These are phyloP conservation scores for Penicillium sp. DNA, from an alignment of 2,329 filamentous ascomycete species.

Conservation along the genomic window DNA sequence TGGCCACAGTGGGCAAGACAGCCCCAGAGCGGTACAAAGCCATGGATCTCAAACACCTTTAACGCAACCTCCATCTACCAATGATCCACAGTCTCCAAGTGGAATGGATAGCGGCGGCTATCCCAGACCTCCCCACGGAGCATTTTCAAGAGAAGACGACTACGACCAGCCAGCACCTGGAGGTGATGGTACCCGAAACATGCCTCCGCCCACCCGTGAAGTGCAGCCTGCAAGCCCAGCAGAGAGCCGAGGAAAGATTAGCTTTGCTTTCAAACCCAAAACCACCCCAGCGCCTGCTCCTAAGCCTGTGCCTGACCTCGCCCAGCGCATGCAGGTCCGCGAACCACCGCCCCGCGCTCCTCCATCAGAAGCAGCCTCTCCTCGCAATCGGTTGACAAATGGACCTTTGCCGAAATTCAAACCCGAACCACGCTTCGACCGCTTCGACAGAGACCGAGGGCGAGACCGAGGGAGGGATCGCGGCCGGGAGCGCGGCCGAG, in stretches of 20 bases:
- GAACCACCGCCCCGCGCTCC: slow-evolving; percentile 43
- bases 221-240: slow-evolving; percentile 59
- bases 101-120: slow-evolving; percentile 63
- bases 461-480: slow-evolving; percentile 16
- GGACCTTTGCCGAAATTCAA: slow-evolving; percentile 44
- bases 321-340: slow-evolving; percentile 50
- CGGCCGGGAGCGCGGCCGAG: slow-evolving; percentile 25
- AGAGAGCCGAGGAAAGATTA: slow-evolving; percentile 72
- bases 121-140: slow-evolving; percentile 67
- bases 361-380: slow-evolving; percentile 34
- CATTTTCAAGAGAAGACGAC: slow-evolving; percentile 65
- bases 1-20: slow-evolving; percentile 53
- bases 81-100: slow-evolving; percentile 38
- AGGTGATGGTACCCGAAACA: slow-evolving; percentile 49
- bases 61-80: slow-evolving; percentile 32
- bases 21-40: slow-evolving; percentile 43
- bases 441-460: slow-evolving; percentile 44
- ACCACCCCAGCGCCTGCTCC: slow-evolving; percentile 60
- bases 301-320: slow-evolving; percentile 56
- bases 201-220: slow-evolving; percentile 61
- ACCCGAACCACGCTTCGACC: slow-evolving; percentile 46
- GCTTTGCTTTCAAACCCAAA: slow-evolving; percentile 89
- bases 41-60: slow-evolving; percentile 39
- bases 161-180: slow-evolving; percentile 48
- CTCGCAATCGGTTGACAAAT: slow-evolving; percentile 44